Conservation (phyloP, 495 filamentous ascomycete species). For the Zalerion maritima region DNA sequence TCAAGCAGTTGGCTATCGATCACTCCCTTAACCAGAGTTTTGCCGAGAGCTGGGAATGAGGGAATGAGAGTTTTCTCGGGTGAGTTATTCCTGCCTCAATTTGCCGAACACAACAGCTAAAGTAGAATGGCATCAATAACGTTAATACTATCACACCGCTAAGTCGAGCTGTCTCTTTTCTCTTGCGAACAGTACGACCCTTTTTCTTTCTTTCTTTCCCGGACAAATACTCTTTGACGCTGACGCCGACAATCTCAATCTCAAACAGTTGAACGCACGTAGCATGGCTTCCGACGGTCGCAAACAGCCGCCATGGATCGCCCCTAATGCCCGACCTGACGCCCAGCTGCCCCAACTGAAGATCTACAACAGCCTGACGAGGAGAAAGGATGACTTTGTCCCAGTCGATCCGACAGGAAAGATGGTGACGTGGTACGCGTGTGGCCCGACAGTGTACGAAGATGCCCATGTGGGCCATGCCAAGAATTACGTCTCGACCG, state of each 20-base stretch:
- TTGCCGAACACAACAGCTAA: too few species aligned
- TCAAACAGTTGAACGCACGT: background rate
- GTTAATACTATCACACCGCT: too few species aligned
- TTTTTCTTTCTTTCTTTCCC: background rate
- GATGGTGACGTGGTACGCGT: conserved; percentile 61
- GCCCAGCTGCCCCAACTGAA: conserved; percentile 20
- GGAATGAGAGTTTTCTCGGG: too few species aligned
- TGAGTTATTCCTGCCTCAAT: too few species aligned
- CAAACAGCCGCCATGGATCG: conserved; percentile 14
- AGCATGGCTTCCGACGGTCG: conserved; percentile 12
- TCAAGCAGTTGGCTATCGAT: too few species aligned
- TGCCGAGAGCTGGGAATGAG: too few species aligned
- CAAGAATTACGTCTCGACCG: conserved; percentile 69
- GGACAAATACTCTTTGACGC: too few species aligned
- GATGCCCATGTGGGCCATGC: conserved; percentile 72
- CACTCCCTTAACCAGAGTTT: too few species aligned
- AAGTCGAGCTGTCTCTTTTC: too few species aligned
- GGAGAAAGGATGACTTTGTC: conserved; percentile 52
- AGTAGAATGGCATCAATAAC: too few species aligned
- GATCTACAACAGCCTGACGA: conserved; percentile 54
- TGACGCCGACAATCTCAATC: too few species aligned
- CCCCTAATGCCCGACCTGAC: conserved; percentile 9
- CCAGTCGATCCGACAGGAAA: conserved; percentile 42
- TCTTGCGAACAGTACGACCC: background rate
- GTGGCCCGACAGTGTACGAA: conserved; percentile 74